Conservation (phyloP, 495 filamentous ascomycete genomes). For the Tuber calosporum region DNA sequence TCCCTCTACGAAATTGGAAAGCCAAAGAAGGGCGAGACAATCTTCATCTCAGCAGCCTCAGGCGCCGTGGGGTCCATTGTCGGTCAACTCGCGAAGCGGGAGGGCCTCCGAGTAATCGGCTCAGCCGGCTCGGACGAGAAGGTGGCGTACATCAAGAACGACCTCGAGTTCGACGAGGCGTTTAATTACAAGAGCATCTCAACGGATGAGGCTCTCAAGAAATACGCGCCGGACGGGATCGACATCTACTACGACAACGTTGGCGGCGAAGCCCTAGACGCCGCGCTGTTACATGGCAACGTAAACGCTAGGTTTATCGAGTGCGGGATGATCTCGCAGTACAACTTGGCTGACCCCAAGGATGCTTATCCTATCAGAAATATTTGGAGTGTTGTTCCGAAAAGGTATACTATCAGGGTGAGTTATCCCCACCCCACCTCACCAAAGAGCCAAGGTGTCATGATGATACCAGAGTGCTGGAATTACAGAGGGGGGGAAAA, state of each 20-base stretch:
- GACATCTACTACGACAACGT: constrained; percentile 97
- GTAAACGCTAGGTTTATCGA: constrained; percentile 61
- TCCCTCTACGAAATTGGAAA: constrained; percentile 74
- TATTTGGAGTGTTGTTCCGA: constrained; percentile 49
- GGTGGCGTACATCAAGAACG: constrained; percentile 48
- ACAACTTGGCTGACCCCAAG: constrained; percentile 54
- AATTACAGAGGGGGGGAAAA: not conserved
- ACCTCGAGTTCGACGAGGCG: constrained; percentile 50
- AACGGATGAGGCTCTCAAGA: constrained; percentile 59
- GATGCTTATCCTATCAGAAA: constrained; percentile 65
- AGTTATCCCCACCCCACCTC: not conserved
- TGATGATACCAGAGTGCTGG: not conserved
- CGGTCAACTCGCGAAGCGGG: constrained; percentile 77
- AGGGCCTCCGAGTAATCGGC: constrained; percentile 78
- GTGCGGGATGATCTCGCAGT: constrained; percentile 63
- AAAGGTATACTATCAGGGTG: constrained; percentile 46
- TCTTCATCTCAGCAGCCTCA: constrained; percentile 74
- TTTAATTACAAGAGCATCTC: constrained; percentile 65
- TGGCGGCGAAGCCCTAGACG: constrained; percentile 79
- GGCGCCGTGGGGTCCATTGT: constrained; percentile 81
- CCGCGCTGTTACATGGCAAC: constrained; percentile 63
- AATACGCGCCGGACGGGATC: constrained; percentile 73
- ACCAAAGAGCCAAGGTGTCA: not conserved
- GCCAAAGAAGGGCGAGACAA: constrained; percentile 82
- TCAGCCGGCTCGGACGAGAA: constrained; percentile 50